These are phyloP conservation scores for Aspergillus haitiensis DNA, from an alignment of 495 filamentous ascomycete species.

Conservation along the genomic window DNA sequence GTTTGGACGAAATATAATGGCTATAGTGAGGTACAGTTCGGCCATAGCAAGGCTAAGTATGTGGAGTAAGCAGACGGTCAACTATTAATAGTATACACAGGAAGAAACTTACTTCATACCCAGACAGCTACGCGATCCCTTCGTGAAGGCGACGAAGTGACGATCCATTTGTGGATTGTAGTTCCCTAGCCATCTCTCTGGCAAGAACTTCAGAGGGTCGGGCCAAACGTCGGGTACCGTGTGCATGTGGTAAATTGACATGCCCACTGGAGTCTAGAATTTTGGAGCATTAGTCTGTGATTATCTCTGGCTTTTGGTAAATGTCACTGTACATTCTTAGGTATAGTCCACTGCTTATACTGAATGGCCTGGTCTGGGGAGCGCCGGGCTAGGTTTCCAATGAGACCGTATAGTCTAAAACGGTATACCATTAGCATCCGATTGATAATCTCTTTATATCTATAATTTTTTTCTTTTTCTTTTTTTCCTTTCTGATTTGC, in stretches of 20 bases:
- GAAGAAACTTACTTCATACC: slow-evolving; percentile 17
- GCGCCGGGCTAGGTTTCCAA: slow-evolving; percentile 6
- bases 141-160: slow-evolving; percentile 11
- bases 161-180: slow-evolving; percentile 14
- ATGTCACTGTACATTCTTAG: neutral
- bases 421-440: no score
- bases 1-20: slow-evolving; percentile 11
- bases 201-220: slow-evolving; percentile 9
- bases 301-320: neutral
- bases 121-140: slow-evolving; percentile 13
- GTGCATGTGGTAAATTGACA: slow-evolving; percentile 13
- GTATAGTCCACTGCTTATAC: slow-evolving; percentile 16
- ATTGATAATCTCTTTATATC: no score
- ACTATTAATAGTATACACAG: neutral
- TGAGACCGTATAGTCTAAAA: slow-evolving; percentile 3
- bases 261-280: slow-evolving; percentile 10
- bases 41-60: slow-evolving; percentile 8
- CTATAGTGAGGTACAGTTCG: slow-evolving; percentile 9
- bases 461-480: no score
- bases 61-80: neutral
- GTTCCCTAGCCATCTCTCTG: slow-evolving; percentile 8
- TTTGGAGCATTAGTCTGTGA: neutral
- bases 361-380: slow-evolving; percentile 5
- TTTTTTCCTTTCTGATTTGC: no score
- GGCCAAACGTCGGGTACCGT: slow-evolving; percentile 3